phyloP scores from a whole-genome alignment of 2,329 filamentous ascomycete species.

The Hortaea sp. region DNA sequence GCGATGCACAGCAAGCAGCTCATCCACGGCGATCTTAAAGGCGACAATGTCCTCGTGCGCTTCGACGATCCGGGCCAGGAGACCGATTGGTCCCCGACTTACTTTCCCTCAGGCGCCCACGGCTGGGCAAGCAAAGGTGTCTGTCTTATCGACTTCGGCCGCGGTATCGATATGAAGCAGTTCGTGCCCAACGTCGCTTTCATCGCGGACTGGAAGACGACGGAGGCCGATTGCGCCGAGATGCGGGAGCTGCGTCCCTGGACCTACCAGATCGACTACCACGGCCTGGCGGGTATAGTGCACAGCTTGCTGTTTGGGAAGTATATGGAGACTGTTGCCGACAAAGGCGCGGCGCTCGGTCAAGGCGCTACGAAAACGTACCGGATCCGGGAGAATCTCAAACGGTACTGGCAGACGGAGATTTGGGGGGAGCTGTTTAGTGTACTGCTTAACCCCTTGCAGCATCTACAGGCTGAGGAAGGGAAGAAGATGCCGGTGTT shows the following conservation, averaged over 20 bases:
- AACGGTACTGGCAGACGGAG: slow-evolving; percentile 94
- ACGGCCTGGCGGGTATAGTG: slow-evolving; percentile 78
- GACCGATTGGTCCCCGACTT: slow-evolving; percentile 50
- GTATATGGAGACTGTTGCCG: slow-evolving; percentile 71
- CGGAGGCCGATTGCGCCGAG: slow-evolving; percentile 80
- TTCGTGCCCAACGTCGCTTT: slow-evolving; percentile 73
- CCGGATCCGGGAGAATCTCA: slow-evolving; percentile 69
- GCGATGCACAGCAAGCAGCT: slow-evolving; percentile 69
- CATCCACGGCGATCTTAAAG: slow-evolving; percentile 88
- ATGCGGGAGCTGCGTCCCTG: slow-evolving; percentile 89
- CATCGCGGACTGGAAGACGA: slow-evolving; percentile 90
- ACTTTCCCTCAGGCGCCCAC: slow-evolving; percentile 60
- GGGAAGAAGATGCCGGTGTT: slow-evolving; percentile 61
- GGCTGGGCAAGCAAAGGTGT: slow-evolving; percentile 77
- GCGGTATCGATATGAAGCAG: slow-evolving; percentile 83
- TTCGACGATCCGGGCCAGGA: slow-evolving; percentile 46
- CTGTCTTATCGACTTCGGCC: slow-evolving; percentile 85
- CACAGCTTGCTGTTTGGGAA: slow-evolving; percentile 87
- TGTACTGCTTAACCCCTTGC: slow-evolving; percentile 71
- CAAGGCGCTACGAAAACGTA: slow-evolving; percentile 56
- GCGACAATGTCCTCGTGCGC: slow-evolving; percentile 87
- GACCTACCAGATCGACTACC: slow-evolving; percentile 97
- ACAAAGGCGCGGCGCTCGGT: slow-evolving; percentile 43
- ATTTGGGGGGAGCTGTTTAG: slow-evolving; percentile 80
- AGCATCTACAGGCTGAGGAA: slow-evolving; percentile 55